A percentile compares a stretch with the other conserved stretches of the same genome.
phyloP scores from a whole-genome alignment of 2,329 filamentous ascomycete genomes.

The Cryphonectria parasitica region DNA sequence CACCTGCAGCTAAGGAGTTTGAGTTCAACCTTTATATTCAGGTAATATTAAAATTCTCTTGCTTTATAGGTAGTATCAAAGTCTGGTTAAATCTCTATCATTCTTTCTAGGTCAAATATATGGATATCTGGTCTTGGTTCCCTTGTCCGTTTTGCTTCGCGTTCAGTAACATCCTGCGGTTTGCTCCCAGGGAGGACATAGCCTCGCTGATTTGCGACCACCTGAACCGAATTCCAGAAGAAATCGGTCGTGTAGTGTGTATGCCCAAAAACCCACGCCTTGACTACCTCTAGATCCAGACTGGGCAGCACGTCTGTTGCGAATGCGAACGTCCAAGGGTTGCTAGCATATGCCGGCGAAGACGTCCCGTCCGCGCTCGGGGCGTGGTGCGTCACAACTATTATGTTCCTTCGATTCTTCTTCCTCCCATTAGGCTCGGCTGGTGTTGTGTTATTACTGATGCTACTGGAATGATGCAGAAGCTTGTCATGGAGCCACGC shows the following conservation, averaged over 20 bases:
- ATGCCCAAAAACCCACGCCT: conserved; percentile 52
- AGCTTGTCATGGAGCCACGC: no score
- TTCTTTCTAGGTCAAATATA: not conserved
- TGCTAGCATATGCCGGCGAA: no score
- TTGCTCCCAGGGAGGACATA: conserved; percentile 39
- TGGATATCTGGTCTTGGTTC: not conserved
- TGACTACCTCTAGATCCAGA: conserved; percentile 43
- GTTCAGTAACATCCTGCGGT: not conserved
- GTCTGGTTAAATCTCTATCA: not conserved
- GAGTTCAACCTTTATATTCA: no score
- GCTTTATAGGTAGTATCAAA: not conserved
- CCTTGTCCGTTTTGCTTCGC: no score
- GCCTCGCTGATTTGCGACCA: conserved; percentile 53
- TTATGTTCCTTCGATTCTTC: no score
- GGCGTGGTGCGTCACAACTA: no score
- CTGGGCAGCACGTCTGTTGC: conserved; percentile 39
- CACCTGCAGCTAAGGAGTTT: no score
- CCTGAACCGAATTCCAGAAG: conserved; percentile 37
- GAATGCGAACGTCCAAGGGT: no score
- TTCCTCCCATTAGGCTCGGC: conserved; percentile 27
- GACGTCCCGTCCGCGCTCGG: no score
- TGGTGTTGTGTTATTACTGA: conserved; percentile 36
- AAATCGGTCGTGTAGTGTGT: conserved; percentile 50
- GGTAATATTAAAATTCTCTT: no score
- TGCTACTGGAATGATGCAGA: no score